Base-by-base conservation (phyloP, 257 asterid genomes). In the Solanum etuberosum region DNA sequence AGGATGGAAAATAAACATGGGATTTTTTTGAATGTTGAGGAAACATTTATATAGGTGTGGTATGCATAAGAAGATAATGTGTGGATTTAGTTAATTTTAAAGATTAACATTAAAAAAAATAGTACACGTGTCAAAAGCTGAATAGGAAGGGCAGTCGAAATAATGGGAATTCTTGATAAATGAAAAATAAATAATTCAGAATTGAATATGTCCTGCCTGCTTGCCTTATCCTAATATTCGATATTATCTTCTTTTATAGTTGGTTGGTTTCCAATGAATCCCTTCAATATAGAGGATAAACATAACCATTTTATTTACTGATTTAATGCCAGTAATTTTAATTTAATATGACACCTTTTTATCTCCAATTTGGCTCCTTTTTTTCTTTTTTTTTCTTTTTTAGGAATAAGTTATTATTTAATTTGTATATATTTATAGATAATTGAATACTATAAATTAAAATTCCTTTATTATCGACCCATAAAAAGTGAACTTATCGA, bases 151-250 rank as follows among this genome's bases (percentile, higher is more conserved):
- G 14, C 23, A 6, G 15, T 42, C 61, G 14, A 42, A 42, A 77
- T 86, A 89, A 87, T 35, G 85, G 67, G 67, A 88, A 51, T 6
- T 73, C 43, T 31, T 89, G 89, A 90, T 88, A 82, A 71, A 85
- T 74, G 77, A 89, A 71, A 80, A 59, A 31, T 35, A 32, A 72
- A 73, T 73, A 25, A 77, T 42, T 77, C n/a, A 25, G 5, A 25
- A 15, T 42, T 77, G 63, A 42, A 77, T 25, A 25, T 77, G 63
- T 14, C 84, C 84, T 77, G 84, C 5, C 84, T n/a, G 83, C 11
- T 86, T 51, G 89, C 93, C 94, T 93, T 95, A 94, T 95, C 96
- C 87, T 68, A 38, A 88, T 91, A 88, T 88, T 93, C 95, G 91
- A 87, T 88, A 89, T 94, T 93, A 94, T 94, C 95, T 72, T 76